Conservation (phyloP, 2,329 filamentous ascomycete species). For the Diaporthe eres region DNA sequence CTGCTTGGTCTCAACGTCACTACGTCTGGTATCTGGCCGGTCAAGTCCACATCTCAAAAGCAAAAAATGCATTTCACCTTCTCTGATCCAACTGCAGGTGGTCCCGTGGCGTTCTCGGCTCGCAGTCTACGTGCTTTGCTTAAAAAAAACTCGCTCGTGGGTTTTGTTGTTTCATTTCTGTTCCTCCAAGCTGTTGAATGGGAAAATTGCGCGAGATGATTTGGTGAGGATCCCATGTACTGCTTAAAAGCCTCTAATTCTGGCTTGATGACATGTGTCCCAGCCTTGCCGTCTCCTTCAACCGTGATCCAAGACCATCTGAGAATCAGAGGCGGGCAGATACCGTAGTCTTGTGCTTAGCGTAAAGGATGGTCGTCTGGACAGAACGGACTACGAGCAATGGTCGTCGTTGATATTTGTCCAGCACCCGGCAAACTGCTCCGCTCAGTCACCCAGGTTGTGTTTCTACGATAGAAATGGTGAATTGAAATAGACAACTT, state of each 20-base stretch:
- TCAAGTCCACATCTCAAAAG: conserved; percentile 40
- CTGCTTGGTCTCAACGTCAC: conserved; percentile 35
- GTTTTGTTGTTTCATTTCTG: neutral
- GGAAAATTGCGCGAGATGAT: neutral
- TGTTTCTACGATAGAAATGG: neutral
- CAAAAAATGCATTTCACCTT: conserved; percentile 40
- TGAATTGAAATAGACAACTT: neutral
- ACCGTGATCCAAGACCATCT: neutral
- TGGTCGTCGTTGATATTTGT: neutral
- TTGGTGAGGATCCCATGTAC: conserved; percentile 41
- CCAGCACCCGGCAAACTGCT: neutral
- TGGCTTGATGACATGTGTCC: neutral
- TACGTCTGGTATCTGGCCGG: conserved; percentile 32
- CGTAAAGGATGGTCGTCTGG: neutral
- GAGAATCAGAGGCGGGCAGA: neutral
- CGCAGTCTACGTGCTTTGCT: neutral
- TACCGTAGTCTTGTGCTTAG: neutral
- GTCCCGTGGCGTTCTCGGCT: neutral
- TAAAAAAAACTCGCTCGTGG: neutral
- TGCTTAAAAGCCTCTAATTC: conserved; percentile 32
- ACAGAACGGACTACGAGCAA: too few relatives aligned
- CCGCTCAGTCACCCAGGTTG: neutral
- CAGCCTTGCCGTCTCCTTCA: neutral
- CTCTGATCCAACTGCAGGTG: conserved; percentile 18
- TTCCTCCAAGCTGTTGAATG: neutral